Conservation (phyloP, 1,284 basidiomycete genomes). For the Ganoderma resinaceum region DNA sequence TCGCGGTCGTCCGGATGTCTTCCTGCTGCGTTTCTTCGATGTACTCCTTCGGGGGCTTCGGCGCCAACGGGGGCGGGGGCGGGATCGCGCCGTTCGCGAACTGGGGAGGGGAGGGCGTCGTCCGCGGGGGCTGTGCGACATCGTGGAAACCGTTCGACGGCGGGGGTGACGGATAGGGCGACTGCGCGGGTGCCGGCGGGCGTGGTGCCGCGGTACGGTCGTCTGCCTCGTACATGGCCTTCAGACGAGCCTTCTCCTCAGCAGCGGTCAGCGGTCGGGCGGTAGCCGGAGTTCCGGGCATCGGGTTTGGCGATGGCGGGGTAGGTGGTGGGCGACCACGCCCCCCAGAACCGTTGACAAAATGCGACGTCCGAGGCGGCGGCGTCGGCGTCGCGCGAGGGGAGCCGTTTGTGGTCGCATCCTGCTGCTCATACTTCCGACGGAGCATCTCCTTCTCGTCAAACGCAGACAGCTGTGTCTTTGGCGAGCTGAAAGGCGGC, state of each 20-base stretch:
- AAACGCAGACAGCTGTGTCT: slow-evolving; percentile 38
- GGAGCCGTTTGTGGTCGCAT: slow-evolving; percentile 40
- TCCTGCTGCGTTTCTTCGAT: slow-evolving; percentile 80
- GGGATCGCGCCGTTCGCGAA: slow-evolving; percentile 32
- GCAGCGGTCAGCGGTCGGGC: slow-evolving; percentile 65
- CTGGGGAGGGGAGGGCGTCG: slow-evolving; percentile 14
- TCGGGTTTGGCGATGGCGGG: slow-evolving; percentile 32
- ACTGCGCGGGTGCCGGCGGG: slow-evolving; percentile 12
- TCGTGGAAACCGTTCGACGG: slow-evolving; percentile 29
- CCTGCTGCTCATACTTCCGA: slow-evolving; percentile 55
- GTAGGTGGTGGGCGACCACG: slow-evolving; percentile 39
- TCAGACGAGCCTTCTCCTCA: slow-evolving; percentile 78
- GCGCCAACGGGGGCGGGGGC: slow-evolving; percentile 70
- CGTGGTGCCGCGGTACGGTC: slow-evolving; percentile 39
- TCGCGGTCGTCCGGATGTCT: slow-evolving; percentile 54
- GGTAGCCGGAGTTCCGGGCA: slow-evolving; percentile 34
- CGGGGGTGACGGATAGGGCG: slow-evolving; percentile 29
- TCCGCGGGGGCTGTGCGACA: not conserved
- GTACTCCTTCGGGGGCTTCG: slow-evolving; percentile 76
- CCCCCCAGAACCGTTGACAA: slow-evolving; percentile 20
- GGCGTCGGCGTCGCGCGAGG: slow-evolving; percentile 32
- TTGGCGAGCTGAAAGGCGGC: slow-evolving; percentile 24
- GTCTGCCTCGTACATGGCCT: slow-evolving; percentile 67
- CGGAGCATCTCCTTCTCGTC: slow-evolving; percentile 64
- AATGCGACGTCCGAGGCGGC: slow-evolving; percentile 34